These are phyloP conservation scores for Steccherinum ochraceum DNA, from an alignment of 768 basidiomycete species.

Conservation along the genomic window DNA sequence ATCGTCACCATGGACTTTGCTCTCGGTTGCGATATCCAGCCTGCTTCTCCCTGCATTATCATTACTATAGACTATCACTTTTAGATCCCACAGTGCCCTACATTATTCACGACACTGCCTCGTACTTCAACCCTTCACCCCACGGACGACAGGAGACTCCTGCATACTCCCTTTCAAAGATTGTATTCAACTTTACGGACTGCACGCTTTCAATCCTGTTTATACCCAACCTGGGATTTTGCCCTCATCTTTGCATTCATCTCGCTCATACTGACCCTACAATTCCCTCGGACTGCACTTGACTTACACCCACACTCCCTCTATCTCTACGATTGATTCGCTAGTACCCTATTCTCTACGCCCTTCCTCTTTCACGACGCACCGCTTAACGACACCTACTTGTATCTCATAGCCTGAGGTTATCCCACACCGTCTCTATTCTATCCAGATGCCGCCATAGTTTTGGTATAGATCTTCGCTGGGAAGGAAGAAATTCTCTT, in stretches of 20 bases:
- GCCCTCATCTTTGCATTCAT: neutral
- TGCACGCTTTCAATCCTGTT: neutral
- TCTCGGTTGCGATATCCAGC: neutral
- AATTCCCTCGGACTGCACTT: neutral
- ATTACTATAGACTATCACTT: neutral
- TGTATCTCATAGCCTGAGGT: neutral
- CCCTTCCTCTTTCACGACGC: neutral
- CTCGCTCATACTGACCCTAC: neutral
- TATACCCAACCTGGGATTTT: neutral
- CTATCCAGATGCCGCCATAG: too few relatives aligned
- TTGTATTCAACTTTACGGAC: neutral
- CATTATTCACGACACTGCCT: neutral
- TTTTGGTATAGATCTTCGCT: too few relatives aligned
- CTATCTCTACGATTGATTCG: neutral
- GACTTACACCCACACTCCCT: neutral
- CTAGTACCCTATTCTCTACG: neutral
- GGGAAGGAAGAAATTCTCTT: too few relatives aligned
- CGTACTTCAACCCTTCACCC: neutral
- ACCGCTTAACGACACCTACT: too few relatives aligned
- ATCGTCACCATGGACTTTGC: neutral
- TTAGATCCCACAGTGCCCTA: neutral
- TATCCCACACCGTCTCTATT: too few relatives aligned
- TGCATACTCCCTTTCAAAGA: neutral
- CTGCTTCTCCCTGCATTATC: neutral
- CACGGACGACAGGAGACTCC: neutral